Evolutionary conservation across 352 stramenopile genomes (phyloP).

Genomic region (Phytophthora sojae): DNA sequence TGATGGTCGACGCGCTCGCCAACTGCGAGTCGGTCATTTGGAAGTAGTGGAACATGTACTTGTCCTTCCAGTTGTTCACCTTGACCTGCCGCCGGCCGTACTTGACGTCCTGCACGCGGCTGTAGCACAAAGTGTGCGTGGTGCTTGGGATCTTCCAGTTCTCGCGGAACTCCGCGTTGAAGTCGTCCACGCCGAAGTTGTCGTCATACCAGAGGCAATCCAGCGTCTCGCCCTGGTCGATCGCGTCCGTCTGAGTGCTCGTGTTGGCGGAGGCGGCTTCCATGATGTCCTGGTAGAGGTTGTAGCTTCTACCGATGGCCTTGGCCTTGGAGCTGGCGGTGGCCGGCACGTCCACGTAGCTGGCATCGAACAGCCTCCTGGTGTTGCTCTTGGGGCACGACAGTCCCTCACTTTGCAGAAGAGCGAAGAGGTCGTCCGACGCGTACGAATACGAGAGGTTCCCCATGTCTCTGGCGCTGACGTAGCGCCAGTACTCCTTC

Average conservation of each 20-base stretch:
- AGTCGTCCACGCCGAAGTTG: conserved; percentile 55
- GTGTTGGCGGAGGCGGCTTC: conserved; percentile 13
- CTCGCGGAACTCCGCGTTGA: conserved; percentile 40
- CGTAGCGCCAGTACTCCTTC: conserved; percentile 72
- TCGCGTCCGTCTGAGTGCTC: conserved; percentile 27
- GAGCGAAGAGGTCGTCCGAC: conserved; percentile 51
- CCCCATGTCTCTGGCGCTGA: conserved; percentile 55
- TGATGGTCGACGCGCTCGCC: conserved; percentile 32
- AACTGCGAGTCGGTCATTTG: conserved; percentile 33
- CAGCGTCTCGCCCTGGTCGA: conserved; percentile 60
- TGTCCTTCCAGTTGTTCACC: conserved; percentile 24
- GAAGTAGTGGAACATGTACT: conserved; percentile 38
- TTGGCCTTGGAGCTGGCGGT: conserved; percentile 29
- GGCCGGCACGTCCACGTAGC: conserved; percentile 23
- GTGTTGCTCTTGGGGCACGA: conserved; percentile 52
- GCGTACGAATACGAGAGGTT: conserved; percentile 72
- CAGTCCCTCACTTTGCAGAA: conserved; percentile 42
- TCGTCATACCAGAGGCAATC: conserved; percentile 66
- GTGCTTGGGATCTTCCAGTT: conserved; percentile 42
- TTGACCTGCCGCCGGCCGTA: conserved; percentile 21
- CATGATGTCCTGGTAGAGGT: conserved; percentile 48
- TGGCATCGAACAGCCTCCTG: conserved; percentile 31
- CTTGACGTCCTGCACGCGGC: conserved; percentile 36
- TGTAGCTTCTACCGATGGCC: conserved; percentile 48
- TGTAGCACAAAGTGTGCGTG: conserved; percentile 48